Conservation (phyloP, 352 stramenopile genomes). For the Phytopythium chamaehyphon region DNA sequence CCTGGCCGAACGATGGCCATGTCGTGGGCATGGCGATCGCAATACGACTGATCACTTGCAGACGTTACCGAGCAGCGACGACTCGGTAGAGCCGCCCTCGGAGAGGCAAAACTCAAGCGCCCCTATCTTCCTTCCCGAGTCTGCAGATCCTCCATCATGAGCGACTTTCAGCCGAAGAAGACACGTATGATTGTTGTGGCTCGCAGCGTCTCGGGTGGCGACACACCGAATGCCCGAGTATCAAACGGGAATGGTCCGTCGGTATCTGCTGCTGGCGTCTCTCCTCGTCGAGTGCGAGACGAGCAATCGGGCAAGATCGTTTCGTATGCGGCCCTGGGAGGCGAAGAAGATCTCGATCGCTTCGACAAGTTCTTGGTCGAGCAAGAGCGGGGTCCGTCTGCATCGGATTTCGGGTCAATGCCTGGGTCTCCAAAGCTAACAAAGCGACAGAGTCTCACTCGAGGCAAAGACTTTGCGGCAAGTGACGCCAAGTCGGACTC, state of each 20-base stretch:
- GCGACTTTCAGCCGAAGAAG: conserved; percentile 10
- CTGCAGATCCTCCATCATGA: not conserved
- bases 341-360: conserved; percentile 43
- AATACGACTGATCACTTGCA: not conserved
- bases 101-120: too few relatives aligned
- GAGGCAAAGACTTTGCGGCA: conserved; percentile 12
- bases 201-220: conserved; percentile 15
- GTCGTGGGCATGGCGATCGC: conserved; percentile 9
- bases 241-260: not conserved
- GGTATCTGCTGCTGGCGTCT: not conserved
- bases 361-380: conserved; percentile 59
- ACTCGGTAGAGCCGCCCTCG: conserved; percentile 10
- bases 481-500: not conserved
- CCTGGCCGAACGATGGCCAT: conserved; percentile 40
- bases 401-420: conserved; percentile 21
- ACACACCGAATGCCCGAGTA: not conserved
- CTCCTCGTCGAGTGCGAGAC: conserved; percentile 16
- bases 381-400: conserved; percentile 22
- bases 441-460: conserved; percentile 34
- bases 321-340: conserved; percentile 61
- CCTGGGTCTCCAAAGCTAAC: conserved; percentile 16
- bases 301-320: conserved; percentile 36
- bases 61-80: conserved; percentile 4
- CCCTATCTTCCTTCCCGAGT: too few relatives aligned
- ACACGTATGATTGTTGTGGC: conserved; percentile 58